phyloP scores from a whole-genome alignment of 805 yeast genomes.

The Monosporozyma unispora region DNA sequence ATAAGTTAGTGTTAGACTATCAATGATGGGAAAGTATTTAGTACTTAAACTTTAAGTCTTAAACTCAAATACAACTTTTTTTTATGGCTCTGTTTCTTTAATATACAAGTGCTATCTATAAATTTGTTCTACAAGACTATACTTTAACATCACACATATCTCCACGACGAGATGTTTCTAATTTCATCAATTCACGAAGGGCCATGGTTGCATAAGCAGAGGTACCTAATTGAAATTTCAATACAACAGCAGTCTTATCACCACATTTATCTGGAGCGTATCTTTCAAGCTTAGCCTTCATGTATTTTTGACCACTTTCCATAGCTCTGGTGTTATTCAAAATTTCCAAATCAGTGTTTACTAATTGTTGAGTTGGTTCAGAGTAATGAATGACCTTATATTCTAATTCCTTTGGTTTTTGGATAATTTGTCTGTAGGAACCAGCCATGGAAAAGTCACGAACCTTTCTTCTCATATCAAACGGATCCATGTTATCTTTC shows the following conservation, averaged over 20 bases:
- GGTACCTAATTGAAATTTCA: conserved; percentile 69
- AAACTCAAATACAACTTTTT: too few species aligned
- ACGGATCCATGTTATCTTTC: conserved; percentile 74
- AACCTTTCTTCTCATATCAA: conserved; percentile 72
- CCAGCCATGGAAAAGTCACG: conserved; percentile 90
- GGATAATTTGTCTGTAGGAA: conserved; percentile 66
- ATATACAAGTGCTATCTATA: not conserved
- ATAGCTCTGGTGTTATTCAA: conserved; percentile 32
- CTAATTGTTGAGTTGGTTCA: conserved; percentile 58
- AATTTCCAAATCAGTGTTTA: conserved; percentile 68
- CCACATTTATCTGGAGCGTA: conserved; percentile 35
- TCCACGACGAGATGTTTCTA: conserved; percentile 54
- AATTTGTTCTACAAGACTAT: not conserved
- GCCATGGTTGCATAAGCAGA: conserved; percentile 98
- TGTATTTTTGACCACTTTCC: conserved; percentile 25
- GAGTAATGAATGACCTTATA: conserved; percentile 55
- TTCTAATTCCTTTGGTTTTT: conserved; percentile 55
- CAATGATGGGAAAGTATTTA: too few species aligned
- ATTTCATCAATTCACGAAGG: conserved; percentile 77
- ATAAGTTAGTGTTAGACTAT: too few species aligned
- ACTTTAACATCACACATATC: conserved; percentile 37
- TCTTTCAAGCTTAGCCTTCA: conserved; percentile 27
- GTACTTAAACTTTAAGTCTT: too few species aligned
- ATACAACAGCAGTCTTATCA: conserved; percentile 54
- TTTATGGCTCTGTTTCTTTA: not conserved